Evolutionary conservation across 192 early-diverging fungal genomes (phyloP).

Genomic region (Coemansia sp.): DNA sequence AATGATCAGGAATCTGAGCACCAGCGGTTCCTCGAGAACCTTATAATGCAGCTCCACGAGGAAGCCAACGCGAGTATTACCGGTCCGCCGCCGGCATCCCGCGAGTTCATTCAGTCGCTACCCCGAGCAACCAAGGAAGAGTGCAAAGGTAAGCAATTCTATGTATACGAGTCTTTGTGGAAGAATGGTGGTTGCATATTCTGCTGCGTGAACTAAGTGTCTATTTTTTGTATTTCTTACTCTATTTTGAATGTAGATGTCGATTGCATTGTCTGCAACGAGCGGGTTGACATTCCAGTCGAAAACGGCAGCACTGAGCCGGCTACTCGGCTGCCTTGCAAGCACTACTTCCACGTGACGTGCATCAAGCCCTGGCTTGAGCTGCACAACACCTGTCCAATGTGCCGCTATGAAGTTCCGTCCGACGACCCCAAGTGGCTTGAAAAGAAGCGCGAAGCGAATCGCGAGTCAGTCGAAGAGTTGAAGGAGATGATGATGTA

Average conservation of each 20-base stretch:
- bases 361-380: slow-evolving; percentile 51
- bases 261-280: slow-evolving; percentile 37
- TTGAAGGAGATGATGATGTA: slow-evolving; percentile 48
- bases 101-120: slow-evolving; percentile 38
- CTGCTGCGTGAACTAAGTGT: no score
- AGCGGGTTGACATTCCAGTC: slow-evolving; percentile 5
- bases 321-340: slow-evolving; percentile 38
- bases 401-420: slow-evolving; percentile 47
- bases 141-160: slow-evolving; percentile 16
- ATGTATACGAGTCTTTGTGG: neutral
- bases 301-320: slow-evolving; percentile 4
- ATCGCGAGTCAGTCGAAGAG: slow-evolving; percentile 16
- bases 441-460: slow-evolving; percentile 40
- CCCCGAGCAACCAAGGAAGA: slow-evolving; percentile 13
- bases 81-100: slow-evolving; percentile 50
- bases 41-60: slow-evolving; percentile 44
- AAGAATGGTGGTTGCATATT: no score
- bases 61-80: slow-evolving; percentile 31
- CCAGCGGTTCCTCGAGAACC: slow-evolving; percentile 40
- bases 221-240: no score
- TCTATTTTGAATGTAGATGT: slow-evolving; percentile 3
- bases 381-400: slow-evolving; percentile 53
- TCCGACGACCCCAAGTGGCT: slow-evolving; percentile 51
- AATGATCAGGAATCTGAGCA: slow-evolving; percentile 27
- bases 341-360: slow-evolving; percentile 32